Percentiles rank a stretch among this genome's conserved stretches.
These are phyloP conservation scores for Monosporozyma unispora DNA, from an alignment of 805 yeast genomes.

Conservation along the genomic window DNA sequence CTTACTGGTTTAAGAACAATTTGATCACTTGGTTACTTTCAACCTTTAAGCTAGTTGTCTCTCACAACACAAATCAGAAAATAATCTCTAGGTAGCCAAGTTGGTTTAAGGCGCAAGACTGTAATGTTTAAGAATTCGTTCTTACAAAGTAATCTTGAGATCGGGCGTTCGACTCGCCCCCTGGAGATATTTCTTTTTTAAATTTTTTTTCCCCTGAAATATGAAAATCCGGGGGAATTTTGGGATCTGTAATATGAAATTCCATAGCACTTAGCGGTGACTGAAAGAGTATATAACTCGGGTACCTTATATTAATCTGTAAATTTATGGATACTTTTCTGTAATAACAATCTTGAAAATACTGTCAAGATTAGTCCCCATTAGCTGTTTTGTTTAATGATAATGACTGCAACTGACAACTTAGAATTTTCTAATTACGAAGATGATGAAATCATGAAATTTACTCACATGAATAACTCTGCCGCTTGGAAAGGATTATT, in stretches of 20 bases:
- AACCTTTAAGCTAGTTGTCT: too few species aligned
- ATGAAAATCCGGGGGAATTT: neutral
- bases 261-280: neutral
- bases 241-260: neutral
- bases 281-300: neutral
- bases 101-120: slow-evolving; percentile 19
- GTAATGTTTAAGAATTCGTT: slow-evolving; percentile 18
- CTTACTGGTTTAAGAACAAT: too few species aligned
- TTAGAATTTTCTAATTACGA: slow-evolving; percentile 13
- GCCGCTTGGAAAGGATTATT: slow-evolving; percentile 29
- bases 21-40: too few species aligned
- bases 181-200: slow-evolving; percentile 26
- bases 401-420: neutral
- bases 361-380: neutral
- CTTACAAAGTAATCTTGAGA: slow-evolving; percentile 27
- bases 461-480: slow-evolving; percentile 31
- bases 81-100: slow-evolving; percentile 33
- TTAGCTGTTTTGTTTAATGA: neutral
- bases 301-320: neutral
- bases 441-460: slow-evolving; percentile 30
- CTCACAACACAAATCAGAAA: neutral
- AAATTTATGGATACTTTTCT: neutral
- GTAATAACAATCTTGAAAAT: neutral
- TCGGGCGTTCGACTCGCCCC: slow-evolving; percentile 36
- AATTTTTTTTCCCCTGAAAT: neutral